Base-by-base conservation (phyloP, 805 yeast genomes). In the Starmera quercuum region DNA sequence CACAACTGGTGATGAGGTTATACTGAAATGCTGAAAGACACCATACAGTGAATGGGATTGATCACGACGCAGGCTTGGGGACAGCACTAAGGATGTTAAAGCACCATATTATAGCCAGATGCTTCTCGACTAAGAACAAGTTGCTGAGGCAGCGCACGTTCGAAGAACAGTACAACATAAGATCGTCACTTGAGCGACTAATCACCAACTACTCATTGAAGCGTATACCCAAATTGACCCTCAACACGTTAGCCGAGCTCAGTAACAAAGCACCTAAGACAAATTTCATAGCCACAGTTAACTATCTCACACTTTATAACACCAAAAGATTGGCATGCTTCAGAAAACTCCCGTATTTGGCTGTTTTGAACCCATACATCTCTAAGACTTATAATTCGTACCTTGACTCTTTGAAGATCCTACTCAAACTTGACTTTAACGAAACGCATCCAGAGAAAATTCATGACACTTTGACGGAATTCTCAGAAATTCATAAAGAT, bases 311-410 rank as follows among this genome's bases (percentile, higher is more conserved):
- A 16, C 68, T 75, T 1, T 68, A 73, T 45, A 77, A 86, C 35
- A 84, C 95, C 7, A 73, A 78, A 34, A 65, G 96, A 41, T 56
- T 87, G 13, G 67, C 70, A 21, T 80, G 79, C 20, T 75, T 90
- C 43, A 71, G 90, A 41, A 64, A 70, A 29, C 61, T 90, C 35
- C 96, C 96, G 0, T 90, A 86, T 54, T 70, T 88, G 45, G 86
- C 81, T 30, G 80, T 87, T 36, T 58, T 90, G 40, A 90, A 90
- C 53, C 97, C 97, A 6, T 76, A 84, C 47, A 79, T 90, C 33
- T 81, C 90, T 9, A 75, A 74, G 45, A 79, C 83, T 16, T 85
- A 86, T 61, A 68, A 74, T 46, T 59, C 79, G 31, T 90, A 90
- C 59, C 61, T 85, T 41, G 66, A 75, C 37, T 79, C 95, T 2